These are phyloP conservation scores for Athelia sp. DNA, from an alignment of 1,284 basidiomycete species.

Conservation along the genomic window DNA sequence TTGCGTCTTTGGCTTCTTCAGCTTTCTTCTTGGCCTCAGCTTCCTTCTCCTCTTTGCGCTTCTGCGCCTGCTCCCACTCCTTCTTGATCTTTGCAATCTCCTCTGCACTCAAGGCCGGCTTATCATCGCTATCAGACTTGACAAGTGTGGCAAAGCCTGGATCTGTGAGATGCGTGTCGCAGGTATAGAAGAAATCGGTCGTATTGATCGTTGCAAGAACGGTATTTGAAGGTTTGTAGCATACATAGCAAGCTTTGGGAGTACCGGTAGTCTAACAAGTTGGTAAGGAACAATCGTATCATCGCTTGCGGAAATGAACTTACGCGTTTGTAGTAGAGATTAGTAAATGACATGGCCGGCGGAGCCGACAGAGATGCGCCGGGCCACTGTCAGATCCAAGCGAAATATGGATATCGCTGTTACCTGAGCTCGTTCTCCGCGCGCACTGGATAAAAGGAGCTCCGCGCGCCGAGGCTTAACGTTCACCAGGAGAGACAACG, in stretches of 20 bases:
- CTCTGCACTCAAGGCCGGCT: constrained; percentile 47
- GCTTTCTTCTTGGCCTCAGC: constrained; percentile 38
- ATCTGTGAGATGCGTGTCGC: constrained; percentile 64
- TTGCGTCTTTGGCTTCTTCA: constrained; percentile 22
- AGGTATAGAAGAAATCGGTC: constrained; percentile 73
- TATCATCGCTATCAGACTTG: constrained; percentile 34
- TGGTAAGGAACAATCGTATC: too few relatives aligned
- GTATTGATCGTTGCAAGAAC: constrained; percentile 73
- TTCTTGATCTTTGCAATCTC: constrained; percentile 71
- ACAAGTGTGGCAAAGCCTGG: constrained; percentile 62
- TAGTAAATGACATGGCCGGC: constrained; percentile 63
- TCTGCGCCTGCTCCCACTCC: constrained; percentile 75
- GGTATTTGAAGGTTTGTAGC: constrained; percentile 66
- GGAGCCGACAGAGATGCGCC: too few relatives aligned
- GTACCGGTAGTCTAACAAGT: constrained; percentile 56
- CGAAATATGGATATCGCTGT: too few relatives aligned
- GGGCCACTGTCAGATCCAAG: too few relatives aligned
- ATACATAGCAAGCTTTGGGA: constrained; percentile 65
- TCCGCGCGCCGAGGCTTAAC: too few relatives aligned
- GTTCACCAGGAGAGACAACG: too few relatives aligned
- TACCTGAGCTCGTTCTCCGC: too few relatives aligned
- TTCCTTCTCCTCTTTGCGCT: constrained; percentile 49
- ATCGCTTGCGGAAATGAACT: constrained; percentile 22
- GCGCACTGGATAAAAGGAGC: too few relatives aligned
- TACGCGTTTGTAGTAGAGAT: constrained; percentile 79